Base-by-base conservation (phyloP, 345 rosid genomes). In the Linum usitatissimum region DNA sequence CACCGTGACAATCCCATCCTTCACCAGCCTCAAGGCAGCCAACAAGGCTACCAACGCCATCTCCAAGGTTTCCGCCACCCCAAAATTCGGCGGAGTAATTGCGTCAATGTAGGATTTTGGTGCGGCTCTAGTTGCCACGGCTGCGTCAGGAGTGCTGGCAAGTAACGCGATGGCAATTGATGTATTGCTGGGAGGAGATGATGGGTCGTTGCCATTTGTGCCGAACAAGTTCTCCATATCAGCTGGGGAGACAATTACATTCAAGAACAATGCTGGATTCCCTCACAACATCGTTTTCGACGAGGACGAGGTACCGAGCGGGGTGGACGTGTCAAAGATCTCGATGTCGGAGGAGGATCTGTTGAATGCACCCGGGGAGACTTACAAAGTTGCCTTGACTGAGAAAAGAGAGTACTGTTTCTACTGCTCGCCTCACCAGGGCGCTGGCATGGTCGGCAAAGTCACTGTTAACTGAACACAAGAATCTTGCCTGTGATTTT, bases 371-470 rank as follows among this genome's bases (percentile, higher is more conserved):
- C 67, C 84, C 0, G 98, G 91, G 9, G 98, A 92, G 64, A 72
- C 48, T 18, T 92, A 66, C 61, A 70, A 70, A 53, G 87, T 92
- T 51, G 78, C 84, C 64, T 72, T 91, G 81, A 79, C 77, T 6
- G 91, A 71, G 68, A 85, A 87, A 73, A 95, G 98, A 3, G 63
- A 67, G 5, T 88, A 91, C 80, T 6, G 59, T 60, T 86, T 88
- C 86, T 91, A 78, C 81, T 91, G 98, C 62, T 18, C 77, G 10
- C 96, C 98, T 10, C 98, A 91, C 76, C 96, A 83, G 77, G 96
- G 96, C 38, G 96, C 95, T 68, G 96, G 98, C 66, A 91, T 91
- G 98, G 79, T 67, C 0, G 98, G 95, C 9, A 83, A 88, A 73
- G 79, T 88, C 7, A 88, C 90, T 61, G 92, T 91, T 63, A 86